A percentile compares a stretch with the other conserved stretches of the same genome.
Conservation (phyloP, 257 asterid species). For the Parsonsia alboflavescens region DNA sequence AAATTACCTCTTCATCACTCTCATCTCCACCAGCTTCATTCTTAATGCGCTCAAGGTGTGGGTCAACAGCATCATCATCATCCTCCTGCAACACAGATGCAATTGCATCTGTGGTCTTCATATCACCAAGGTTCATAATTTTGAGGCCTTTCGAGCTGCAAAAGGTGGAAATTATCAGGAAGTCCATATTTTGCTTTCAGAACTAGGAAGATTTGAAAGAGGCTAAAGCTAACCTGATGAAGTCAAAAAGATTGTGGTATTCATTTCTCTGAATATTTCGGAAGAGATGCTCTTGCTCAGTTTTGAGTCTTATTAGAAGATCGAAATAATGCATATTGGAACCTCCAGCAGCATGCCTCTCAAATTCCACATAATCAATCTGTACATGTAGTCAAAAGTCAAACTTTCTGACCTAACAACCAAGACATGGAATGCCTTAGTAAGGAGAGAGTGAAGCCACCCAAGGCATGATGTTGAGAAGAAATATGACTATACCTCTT, state of each 20-base stretch:
- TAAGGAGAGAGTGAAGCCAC: slow-evolving; percentile 2
- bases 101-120: slow-evolving; percentile 46
- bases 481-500: slow-evolving; percentile 53
- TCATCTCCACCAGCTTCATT: slow-evolving; percentile 70
- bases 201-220: not conserved
- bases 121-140: slow-evolving; percentile 62
- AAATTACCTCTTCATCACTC: slow-evolving; percentile 69
- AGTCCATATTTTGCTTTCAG: not conserved
- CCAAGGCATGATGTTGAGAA: not conserved
- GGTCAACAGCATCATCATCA: slow-evolving; percentile 79
- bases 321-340: slow-evolving; percentile 96
- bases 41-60: slow-evolving; percentile 80
- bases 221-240: slow-evolving; percentile 47
- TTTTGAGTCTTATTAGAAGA: slow-evolving; percentile 77
- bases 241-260: slow-evolving; percentile 63
- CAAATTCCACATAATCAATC: slow-evolving; percentile 96
- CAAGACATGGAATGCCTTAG: slow-evolving; percentile 3
- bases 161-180: slow-evolving; percentile 15
- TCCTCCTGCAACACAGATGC: slow-evolving; percentile 52
- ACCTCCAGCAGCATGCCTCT: slow-evolving; percentile 97
- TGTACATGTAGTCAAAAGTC: slow-evolving; percentile 20
- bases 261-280: slow-evolving; percentile 92
- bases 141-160: slow-evolving; percentile 72
- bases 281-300: slow-evolving; percentile 96
- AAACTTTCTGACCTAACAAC: slow-evolving; percentile 19